These are phyloP conservation scores for Sugiyamaella paludigena DNA, from an alignment of 1,139 yeast species.

Conservation along the genomic window DNA sequence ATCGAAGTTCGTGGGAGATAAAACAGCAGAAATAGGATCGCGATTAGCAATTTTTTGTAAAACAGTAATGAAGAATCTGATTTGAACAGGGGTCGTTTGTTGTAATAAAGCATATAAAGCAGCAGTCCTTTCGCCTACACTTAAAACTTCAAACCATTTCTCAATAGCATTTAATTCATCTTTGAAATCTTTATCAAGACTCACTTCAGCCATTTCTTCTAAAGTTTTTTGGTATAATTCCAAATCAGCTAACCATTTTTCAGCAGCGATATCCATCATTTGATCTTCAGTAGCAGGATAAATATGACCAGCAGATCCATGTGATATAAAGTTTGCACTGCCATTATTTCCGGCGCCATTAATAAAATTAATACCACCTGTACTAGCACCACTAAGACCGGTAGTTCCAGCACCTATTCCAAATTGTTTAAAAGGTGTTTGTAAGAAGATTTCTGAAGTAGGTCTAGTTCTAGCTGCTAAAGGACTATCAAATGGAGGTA, in stretches of 20 bases:
- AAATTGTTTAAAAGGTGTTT: constrained; percentile 21
- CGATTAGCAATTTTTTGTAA: constrained; percentile 36
- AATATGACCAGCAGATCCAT: constrained; percentile 6
- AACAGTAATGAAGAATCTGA: constrained; percentile 39
- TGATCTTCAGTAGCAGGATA: constrained; percentile 20
- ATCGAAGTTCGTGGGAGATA: constrained; percentile 32
- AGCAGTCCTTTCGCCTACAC: constrained; percentile 42
- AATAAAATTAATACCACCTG: no score
- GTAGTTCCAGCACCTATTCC: constrained; percentile 7
- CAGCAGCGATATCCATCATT: constrained; percentile 30
- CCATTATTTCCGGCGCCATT: constrained; percentile 2
- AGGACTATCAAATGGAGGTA: constrained; percentile 26
- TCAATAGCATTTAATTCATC: constrained; percentile 37
- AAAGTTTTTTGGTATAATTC: constrained; percentile 36
- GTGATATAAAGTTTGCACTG: no score
- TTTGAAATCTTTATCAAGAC: constrained; percentile 30
- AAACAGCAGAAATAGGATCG: constrained; percentile 32
- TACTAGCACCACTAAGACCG: constrained; percentile 5
- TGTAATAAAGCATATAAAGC: constrained; percentile 40
- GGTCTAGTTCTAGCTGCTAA: constrained; percentile 30
- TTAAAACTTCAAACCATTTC: constrained; percentile 40
- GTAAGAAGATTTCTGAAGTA: constrained; percentile 31
- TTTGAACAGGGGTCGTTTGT: constrained; percentile 40
- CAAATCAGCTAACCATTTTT: constrained; percentile 38
- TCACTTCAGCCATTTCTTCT: constrained; percentile 39